Percentiles rank a stretch among this genome's conserved stretches.
Evolutionary conservation across 2,329 filamentous ascomycete species (phyloP).

Genomic region (Atkinsonella texensis): DNA sequence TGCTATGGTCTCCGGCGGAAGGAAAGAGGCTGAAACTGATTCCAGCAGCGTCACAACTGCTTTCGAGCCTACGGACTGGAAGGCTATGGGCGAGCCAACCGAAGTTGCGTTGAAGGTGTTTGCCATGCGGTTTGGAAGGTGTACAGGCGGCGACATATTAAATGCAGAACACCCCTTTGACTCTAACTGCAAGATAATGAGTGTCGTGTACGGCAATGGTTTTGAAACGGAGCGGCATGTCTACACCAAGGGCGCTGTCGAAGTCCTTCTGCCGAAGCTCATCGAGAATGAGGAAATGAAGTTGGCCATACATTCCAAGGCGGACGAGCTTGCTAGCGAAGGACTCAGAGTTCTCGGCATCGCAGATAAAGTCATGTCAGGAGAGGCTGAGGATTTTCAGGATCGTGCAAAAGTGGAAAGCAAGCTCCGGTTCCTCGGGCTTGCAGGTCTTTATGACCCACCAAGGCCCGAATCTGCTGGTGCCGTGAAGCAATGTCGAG

Average conservation of each 20-base stretch:
- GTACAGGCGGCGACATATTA: constrained; percentile 31
- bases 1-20: constrained; percentile 34
- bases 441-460: constrained; percentile 62
- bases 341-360: constrained; percentile 60
- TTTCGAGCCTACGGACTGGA: constrained; percentile 37
- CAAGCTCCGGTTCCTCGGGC: constrained; percentile 51
- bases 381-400: constrained; percentile 23
- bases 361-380: constrained; percentile 36
- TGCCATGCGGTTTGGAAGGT: constrained; percentile 52
- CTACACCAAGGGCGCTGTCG: constrained; percentile 47
- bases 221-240: constrained; percentile 26
- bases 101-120: constrained; percentile 66
- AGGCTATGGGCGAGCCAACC: constrained; percentile 53
- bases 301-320: constrained; percentile 32
- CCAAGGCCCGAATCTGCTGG: constrained; percentile 54
- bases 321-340: constrained; percentile 45
- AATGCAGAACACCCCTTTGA: constrained; percentile 62
- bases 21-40: constrained; percentile 33
- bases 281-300: constrained; percentile 35
- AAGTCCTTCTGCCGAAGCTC: constrained; percentile 42
- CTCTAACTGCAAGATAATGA: constrained; percentile 64
- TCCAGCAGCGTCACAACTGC: constrained; percentile 34
- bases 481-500: constrained; percentile 45
- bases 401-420: constrained; percentile 43
- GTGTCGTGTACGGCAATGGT: constrained; percentile 45